These are phyloP conservation scores for Candida taoyuanica DNA, from an alignment of 805 yeast genomes.

Conservation along the genomic window DNA sequence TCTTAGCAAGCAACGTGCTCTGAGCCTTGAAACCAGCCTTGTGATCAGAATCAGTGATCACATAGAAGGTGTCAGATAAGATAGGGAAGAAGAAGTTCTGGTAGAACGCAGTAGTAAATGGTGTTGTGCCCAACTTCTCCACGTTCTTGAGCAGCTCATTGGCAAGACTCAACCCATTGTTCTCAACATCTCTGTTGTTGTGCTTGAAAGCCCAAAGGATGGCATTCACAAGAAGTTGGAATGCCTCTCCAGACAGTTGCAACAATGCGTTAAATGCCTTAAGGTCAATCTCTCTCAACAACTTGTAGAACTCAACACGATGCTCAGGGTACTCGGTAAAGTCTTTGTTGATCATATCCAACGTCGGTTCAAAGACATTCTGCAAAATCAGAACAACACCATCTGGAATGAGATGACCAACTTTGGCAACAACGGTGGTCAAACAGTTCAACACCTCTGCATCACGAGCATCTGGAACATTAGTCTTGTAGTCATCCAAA, in stretches of 20 bases:
- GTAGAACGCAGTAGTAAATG: constrained; percentile 82
- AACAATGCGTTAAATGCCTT: constrained; percentile 83
- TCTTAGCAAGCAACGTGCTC: constrained; percentile 74
- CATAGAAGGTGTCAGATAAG: constrained; percentile 86
- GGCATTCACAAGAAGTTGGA: constrained; percentile 86
- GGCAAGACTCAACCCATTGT: constrained; percentile 79
- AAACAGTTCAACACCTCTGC: constrained; percentile 96
- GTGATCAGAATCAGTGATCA: constrained; percentile 94
- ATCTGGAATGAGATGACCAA: constrained; percentile 83
- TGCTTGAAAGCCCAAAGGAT: constrained; percentile 98
- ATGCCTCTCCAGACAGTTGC: constrained; percentile 86
- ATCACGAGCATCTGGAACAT: constrained; percentile 95
- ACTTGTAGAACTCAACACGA: constrained; percentile 90
- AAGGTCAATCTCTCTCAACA: constrained; percentile 80
- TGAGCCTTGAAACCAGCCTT: constrained; percentile 93
- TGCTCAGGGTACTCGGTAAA: constrained; percentile 97
- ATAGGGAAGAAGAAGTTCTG: constrained; percentile 85
- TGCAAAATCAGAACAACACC: constrained; percentile 85
- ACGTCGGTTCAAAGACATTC: constrained; percentile 89
- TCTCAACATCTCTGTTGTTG: constrained; percentile 95
- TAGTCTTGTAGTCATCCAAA: constrained; percentile 79
- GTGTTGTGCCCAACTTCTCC: constrained; percentile 61
- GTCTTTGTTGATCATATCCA: constrained; percentile 93
- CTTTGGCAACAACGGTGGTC: constrained; percentile 82
- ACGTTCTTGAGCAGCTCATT: constrained; percentile 82